phyloP scores from a whole-genome alignment of 192 early-diverging fungal genomes.

The Irineochytrium annulatum region DNA sequence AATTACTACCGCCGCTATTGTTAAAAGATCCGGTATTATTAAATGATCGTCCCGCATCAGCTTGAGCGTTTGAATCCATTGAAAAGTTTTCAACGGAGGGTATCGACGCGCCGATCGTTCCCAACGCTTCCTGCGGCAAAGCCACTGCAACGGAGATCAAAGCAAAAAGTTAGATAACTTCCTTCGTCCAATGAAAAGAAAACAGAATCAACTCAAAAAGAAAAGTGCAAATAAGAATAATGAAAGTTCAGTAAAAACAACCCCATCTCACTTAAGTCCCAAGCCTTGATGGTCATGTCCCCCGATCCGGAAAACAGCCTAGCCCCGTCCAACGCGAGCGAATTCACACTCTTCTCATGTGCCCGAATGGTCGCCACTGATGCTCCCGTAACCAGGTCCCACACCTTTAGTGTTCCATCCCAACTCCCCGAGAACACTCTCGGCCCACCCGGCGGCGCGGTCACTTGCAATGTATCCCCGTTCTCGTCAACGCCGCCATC shows the following conservation, averaged over 20 bases:
- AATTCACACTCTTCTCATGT: conserved; percentile 5
- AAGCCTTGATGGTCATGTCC: conserved; percentile 16
- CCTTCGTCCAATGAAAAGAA: not conserved
- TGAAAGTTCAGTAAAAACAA: not conserved
- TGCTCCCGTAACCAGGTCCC: conserved; percentile 11
- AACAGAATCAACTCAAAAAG: not conserved
- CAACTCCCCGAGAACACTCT: conserved; percentile 13
- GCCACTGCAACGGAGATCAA: not conserved
- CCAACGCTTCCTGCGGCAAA: not conserved
- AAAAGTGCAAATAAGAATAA: not conserved
- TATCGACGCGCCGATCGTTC: not conserved
- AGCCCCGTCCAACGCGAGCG: not conserved
- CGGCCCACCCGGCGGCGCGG: conserved; percentile 10
- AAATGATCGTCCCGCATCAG: not conserved
- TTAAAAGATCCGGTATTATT: not conserved
- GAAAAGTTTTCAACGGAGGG: not conserved
- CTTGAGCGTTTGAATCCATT: not conserved
- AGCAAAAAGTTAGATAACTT: not conserved
- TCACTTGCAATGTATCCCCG: not conserved
- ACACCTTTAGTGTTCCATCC: conserved; percentile 14
- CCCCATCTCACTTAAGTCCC: conserved; percentile 12
- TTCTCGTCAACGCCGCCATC: not conserved
- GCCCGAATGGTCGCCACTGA: not conserved
- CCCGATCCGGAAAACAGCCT: conserved; percentile 5
- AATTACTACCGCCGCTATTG: not conserved